phyloP scores from a whole-genome alignment of 2,329 filamentous ascomycete species.

The Hymenoscyphus albidus region DNA sequence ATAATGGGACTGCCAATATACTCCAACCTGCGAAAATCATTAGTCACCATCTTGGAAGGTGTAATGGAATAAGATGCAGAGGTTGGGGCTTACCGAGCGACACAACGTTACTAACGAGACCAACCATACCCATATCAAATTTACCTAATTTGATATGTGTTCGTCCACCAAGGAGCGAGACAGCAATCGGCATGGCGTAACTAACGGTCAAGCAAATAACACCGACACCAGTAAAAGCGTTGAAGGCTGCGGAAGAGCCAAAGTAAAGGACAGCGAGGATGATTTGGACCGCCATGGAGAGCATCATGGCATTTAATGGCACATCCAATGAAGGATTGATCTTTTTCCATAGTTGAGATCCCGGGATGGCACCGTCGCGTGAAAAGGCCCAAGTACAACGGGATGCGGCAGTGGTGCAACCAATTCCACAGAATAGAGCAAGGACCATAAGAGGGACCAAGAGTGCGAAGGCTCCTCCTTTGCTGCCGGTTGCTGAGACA shows the following conservation, averaged over 20 bases:
- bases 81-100: constrained; percentile 2
- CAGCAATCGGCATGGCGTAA: constrained; percentile 63
- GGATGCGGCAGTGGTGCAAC: constrained; percentile 65
- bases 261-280: constrained; percentile 65
- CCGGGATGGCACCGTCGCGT: constrained; percentile 66
- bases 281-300: constrained; percentile 62
- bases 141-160: constrained; percentile 46
- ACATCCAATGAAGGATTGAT: constrained; percentile 61
- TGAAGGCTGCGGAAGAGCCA: constrained; percentile 65
- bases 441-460: constrained; percentile 63
- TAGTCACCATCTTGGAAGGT: constrained; percentile 4
- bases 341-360: constrained; percentile 55
- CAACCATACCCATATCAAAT: constrained; percentile 61
- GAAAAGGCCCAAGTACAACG: constrained; percentile 68
- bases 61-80: background rate
- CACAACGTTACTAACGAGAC: constrained; percentile 55
- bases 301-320: constrained; percentile 69
- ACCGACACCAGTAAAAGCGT: constrained; percentile 66
- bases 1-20: constrained; percentile 64
- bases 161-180: constrained; percentile 59
- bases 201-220: constrained; percentile 67
- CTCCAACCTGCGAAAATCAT: constrained; percentile 56
- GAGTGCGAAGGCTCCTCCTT: constrained; percentile 59
- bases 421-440: constrained; percentile 62
- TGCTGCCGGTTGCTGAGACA: constrained; percentile 39